Base-by-base conservation (phyloP, 1,284 basidiomycete genomes). In the Trichosporon asahii region DNA sequence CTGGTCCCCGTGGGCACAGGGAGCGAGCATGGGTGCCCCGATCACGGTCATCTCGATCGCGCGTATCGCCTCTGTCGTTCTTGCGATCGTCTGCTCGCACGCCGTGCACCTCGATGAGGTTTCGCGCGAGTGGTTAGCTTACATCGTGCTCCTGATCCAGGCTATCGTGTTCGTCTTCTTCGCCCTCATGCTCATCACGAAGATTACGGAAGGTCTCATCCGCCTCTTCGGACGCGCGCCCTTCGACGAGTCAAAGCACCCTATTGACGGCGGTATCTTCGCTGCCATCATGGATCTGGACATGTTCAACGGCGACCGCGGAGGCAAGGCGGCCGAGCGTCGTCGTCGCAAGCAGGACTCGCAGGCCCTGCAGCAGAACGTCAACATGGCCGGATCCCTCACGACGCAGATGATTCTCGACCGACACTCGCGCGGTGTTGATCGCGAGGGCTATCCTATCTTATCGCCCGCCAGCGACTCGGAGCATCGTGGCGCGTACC, bases 1-100 rank as follows among this genome's bases (percentile, higher is more conserved):
- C 53, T 97, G 94, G 94, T 87, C 95, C 70, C 95, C 95, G 18
- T 98, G 95, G 95, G 94, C 93, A 53, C 91, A 92, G 68, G 95
- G 95, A 2, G 94, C 95, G 1, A 92, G 93, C 74, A 98, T 98
- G 95, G 95, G 94, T 15, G 87, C 93, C 23, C 90, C 95, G 70
- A 93, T 92, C 80, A 96, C 97, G 85, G 85, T 97, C 76, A 90
- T 95, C 74, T 94, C 92, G 71, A 92, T 97, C 2, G 88, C 92
- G 35, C 87, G 96, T 74, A 94, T 98, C 77, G 90, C 94, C 21
- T 89, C 94, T 29, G 91, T 93, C 3, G 93, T 98, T 18, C 83
- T 99, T 57, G 85, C 97, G 65, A 90, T 98, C 75, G 92, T 98
- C 72, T 73, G 55, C 74, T 74, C 44, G 64, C 69, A 69, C 70